phyloP scores from a whole-genome alignment of 176 grass and related monocot genomes.

The Oryza australiensis region DNA sequence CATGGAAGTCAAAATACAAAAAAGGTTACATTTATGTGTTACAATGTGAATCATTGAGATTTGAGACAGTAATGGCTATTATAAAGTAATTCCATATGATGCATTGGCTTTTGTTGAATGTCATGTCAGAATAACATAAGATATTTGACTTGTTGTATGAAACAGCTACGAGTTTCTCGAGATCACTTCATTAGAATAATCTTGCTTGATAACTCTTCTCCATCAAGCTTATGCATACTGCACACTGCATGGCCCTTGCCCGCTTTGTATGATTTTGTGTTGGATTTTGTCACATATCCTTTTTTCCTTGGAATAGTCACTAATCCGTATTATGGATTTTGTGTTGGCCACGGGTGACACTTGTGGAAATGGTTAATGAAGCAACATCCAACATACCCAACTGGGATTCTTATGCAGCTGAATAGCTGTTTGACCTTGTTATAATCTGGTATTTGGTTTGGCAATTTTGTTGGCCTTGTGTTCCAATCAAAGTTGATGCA shows the following conservation, averaged over 20 bases:
- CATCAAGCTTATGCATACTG: neutral
- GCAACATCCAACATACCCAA: constrained; percentile 70
- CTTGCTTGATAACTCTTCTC: neutral
- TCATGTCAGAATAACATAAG: constrained; percentile 12
- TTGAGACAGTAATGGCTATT: neutral
- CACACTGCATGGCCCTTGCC: neutral
- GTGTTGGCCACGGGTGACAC: constrained; percentile 56
- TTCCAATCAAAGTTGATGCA: neutral
- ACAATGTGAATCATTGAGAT: neutral
- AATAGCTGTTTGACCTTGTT: constrained; percentile 22
- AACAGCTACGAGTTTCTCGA: neutral
- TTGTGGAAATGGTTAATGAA: constrained; percentile 96
- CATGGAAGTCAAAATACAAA: neutral
- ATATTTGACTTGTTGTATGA: neutral
- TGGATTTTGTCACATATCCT: too few relatives aligned
- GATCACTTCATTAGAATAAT: neutral
- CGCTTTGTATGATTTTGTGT: too few relatives aligned
- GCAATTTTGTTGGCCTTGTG: neutral
- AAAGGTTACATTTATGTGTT: neutral
- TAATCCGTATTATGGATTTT: neutral
- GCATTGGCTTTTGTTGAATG: neutral
- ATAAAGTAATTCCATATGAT: neutral
- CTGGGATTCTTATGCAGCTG: constrained; percentile 53
- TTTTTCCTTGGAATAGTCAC: constrained; percentile 3
- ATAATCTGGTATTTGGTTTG: neutral